Conservation (phyloP, 2,329 filamentous ascomycete genomes). For the Pseudogymnoascus sp. region DNA sequence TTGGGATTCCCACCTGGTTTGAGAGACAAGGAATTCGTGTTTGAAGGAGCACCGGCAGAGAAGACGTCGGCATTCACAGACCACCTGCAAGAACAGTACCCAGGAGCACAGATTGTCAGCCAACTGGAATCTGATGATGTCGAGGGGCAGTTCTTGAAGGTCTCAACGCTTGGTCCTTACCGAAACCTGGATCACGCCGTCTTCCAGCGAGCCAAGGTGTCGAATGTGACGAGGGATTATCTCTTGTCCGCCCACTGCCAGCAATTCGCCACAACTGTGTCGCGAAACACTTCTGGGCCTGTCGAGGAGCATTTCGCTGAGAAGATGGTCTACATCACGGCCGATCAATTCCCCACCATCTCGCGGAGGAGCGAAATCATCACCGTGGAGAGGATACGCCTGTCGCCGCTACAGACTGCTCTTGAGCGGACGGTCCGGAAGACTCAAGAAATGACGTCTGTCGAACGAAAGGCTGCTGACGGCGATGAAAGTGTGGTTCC, state of each 20-base stretch:
- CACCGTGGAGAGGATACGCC: constrained; percentile 49
- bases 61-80: constrained; percentile 77
- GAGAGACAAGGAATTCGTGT: constrained; percentile 87
- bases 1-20: constrained; percentile 77
- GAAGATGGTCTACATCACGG: constrained; percentile 77
- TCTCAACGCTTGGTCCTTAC: constrained; percentile 74
- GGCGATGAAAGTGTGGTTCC: constrained; percentile 65
- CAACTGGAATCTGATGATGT: constrained; percentile 66
- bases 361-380: constrained; percentile 81
- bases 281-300: constrained; percentile 60
- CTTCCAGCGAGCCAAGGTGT: constrained; percentile 80
- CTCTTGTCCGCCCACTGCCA: constrained; percentile 71
- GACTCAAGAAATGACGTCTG: constrained; percentile 70
- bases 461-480: constrained; percentile 68
- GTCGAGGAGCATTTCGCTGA: constrained; percentile 71
- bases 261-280: constrained; percentile 69
- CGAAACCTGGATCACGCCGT: constrained; percentile 76
- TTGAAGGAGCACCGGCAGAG: constrained; percentile 74
- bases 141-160: constrained; percentile 83
- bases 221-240: constrained; percentile 79
- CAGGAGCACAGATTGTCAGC: constrained; percentile 72
- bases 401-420: constrained; percentile 77
- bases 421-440: constrained; percentile 86
- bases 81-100: constrained; percentile 85
- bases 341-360: constrained; percentile 85